These are phyloP conservation scores for Flaveria bidentis DNA, from an alignment of 129 eudicot genomes.

Conservation along the genomic window DNA sequence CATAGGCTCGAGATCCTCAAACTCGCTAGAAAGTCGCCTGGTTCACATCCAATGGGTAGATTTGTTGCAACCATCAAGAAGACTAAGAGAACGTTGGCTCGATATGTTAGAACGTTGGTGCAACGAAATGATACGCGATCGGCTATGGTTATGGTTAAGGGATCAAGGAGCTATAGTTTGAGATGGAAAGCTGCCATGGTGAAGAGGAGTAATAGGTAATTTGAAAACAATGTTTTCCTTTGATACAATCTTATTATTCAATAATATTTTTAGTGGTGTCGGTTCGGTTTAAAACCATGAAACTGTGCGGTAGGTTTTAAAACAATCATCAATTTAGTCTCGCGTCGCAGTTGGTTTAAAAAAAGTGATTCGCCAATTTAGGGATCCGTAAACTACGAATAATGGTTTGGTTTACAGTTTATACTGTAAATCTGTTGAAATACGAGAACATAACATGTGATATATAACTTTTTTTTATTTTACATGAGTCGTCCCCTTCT, in stretches of 20 bases:
- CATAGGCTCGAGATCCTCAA: slow-evolving; percentile 89
- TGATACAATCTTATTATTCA: too few relatives aligned
- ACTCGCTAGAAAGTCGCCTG: slow-evolving; percentile 43
- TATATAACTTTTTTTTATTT: too few relatives aligned
- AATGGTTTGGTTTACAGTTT: not conserved
- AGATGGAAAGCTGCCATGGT: slow-evolving; percentile 62
- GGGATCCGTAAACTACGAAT: not conserved
- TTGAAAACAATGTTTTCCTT: not conserved
- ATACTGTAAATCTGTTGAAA: not conserved
- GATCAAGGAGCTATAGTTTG: slow-evolving; percentile 40
- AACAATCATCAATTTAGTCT: not conserved
- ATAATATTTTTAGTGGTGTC: too few relatives aligned
- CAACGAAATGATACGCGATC: slow-evolving; percentile 48
- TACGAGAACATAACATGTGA: too few relatives aligned
- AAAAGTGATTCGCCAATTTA: too few relatives aligned
- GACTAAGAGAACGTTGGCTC: slow-evolving; percentile 51
- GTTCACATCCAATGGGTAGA: slow-evolving; percentile 44
- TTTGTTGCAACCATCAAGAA: slow-evolving; percentile 51
- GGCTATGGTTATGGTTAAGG: slow-evolving; percentile 49
- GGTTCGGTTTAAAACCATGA: too few relatives aligned
- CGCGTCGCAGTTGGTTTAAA: too few relatives aligned
- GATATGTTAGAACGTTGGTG: slow-evolving; percentile 46
- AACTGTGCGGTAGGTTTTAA: not conserved
- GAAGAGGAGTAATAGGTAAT: slow-evolving; percentile 48
- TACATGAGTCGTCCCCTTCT: too few relatives aligned